Base-by-base conservation (phyloP, 148 eudicot genomes). In the Cornus florida region DNA sequence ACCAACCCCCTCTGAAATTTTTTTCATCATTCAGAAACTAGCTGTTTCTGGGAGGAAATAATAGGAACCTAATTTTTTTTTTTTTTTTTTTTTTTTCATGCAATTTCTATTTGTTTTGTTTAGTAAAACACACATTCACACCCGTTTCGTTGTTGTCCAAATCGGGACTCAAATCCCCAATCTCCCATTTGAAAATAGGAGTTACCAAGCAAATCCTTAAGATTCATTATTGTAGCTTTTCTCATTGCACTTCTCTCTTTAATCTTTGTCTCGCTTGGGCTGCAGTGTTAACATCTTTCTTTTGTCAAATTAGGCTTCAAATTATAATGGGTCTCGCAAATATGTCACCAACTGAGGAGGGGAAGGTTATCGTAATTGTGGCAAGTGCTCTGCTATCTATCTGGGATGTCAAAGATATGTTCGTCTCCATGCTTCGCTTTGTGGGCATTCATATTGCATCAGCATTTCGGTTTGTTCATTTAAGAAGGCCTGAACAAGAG, bases 271-370 rank as follows among this genome's bases (percentile, higher is more conserved):
- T 66, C 17, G 10, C 24, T 6, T 35, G 38, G 38, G 38, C 38
- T 33, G 28, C 9, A 33, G n/a, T 11, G 20, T 28, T 46, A 24
- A 43, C 20, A 48, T 50, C 48, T 77, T 77, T 67, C 28, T 10
- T 31, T 67, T 77, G 11, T 68, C 48, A 32, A 10, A 31, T 67
- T 10, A 77, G 72, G 79, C 68, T 77, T 67, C 64, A 17, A 10
- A 79, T 50, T 24, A 80, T 38, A n/a, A 90, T 90, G 93, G 93
- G 89, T 53, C 86, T 90, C 46, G 82, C 93, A 12, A 78, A 85
- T 86, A 83, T 71, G 31, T 83, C 81, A 57, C 84, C 89, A 22
- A 69, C 91, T 13, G 90, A 87, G 20, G 91, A 83, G 9, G 93
- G 93, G 41, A 77, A 88, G 22, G 82, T 90, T 7, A 86, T 89